These are phyloP conservation scores for Neofusicoccum laricinum DNA, from an alignment of 2,329 filamentous ascomycete species.

Conservation along the genomic window DNA sequence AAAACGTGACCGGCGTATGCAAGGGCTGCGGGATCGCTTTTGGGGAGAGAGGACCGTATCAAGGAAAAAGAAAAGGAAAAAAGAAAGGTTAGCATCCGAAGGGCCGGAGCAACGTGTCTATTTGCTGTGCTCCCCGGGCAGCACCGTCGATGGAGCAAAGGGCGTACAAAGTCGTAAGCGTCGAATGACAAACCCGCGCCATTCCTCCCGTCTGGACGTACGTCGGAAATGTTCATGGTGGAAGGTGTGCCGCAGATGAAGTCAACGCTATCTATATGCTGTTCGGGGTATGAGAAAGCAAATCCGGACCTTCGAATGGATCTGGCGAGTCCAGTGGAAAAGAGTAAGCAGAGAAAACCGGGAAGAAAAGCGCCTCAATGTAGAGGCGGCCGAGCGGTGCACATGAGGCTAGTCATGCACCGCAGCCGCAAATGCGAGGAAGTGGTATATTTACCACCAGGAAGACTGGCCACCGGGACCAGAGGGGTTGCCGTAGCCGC, in stretches of 20 bases:
- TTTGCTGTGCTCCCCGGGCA: constrained; percentile 33
- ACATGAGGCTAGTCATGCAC: constrained; percentile 1
- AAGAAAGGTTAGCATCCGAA: constrained; percentile 33
- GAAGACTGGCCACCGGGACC: constrained; percentile 62
- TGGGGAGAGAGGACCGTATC: constrained; percentile 26
- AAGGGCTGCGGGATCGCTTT: constrained; percentile 37
- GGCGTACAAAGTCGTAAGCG: constrained; percentile 40
- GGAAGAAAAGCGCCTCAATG: constrained; percentile 23
- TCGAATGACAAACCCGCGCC: constrained; percentile 33
- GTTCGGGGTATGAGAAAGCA: constrained; percentile 43
- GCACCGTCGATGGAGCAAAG: constrained; percentile 36
- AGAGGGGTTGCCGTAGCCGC: constrained; percentile 65
- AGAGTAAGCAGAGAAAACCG: constrained; percentile 30
- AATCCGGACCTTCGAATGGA: constrained; percentile 36
- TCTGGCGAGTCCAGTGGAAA: constrained; percentile 27
- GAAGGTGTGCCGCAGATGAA: constrained; percentile 43
- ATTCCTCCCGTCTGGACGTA: constrained; percentile 14
- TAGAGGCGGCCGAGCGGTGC: neutral
- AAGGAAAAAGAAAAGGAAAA: constrained; percentile 25
- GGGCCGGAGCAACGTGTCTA: constrained; percentile 40
- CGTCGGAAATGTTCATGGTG: constrained; percentile 32
- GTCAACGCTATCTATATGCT: constrained; percentile 52
- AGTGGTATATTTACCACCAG: constrained; percentile 58
- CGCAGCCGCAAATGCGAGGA: constrained; percentile 24
- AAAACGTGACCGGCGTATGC: constrained; percentile 16